Evolutionary conservation across 371 early-diverging fungal genomes (phyloP).

Genomic region (Mucor mucedo): DNA sequence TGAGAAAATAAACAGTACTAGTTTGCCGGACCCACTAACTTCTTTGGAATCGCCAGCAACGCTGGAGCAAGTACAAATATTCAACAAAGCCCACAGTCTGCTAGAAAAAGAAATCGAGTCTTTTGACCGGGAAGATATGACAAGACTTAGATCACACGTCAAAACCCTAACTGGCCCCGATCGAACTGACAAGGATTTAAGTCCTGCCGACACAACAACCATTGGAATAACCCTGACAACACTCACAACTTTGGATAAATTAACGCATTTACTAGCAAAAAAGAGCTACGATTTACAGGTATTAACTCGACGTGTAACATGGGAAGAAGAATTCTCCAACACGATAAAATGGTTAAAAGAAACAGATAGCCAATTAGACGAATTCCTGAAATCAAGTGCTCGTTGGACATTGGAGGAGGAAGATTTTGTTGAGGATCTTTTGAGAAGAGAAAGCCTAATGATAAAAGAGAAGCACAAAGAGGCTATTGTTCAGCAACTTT

Average conservation of each 20-base stretch:
- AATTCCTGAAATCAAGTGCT: constrained; percentile 35
- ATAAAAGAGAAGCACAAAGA: constrained; percentile 35
- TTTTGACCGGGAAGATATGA: constrained; percentile 58
- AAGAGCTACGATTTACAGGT: constrained; percentile 44
- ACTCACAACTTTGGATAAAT: constrained; percentile 46
- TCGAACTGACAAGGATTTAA: constrained; percentile 46
- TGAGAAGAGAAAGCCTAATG: constrained; percentile 20
- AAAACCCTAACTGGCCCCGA: constrained; percentile 48
- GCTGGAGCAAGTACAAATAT: constrained; percentile 34
- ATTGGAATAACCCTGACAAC: constrained; percentile 60
- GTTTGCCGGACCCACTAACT: constrained; percentile 38
- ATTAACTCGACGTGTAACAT: constrained; percentile 42
- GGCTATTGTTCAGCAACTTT: constrained; percentile 33
- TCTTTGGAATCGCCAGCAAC: constrained; percentile 26
- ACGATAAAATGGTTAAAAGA: constrained; percentile 38
- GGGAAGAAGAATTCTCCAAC: constrained; percentile 48
- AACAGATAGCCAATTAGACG: constrained; percentile 35
- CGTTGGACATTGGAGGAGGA: constrained; percentile 33
- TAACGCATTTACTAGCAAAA: constrained; percentile 40
- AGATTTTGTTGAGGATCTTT: constrained; percentile 11
- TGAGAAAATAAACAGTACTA: constrained; percentile 35
- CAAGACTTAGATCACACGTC: constrained; percentile 57
- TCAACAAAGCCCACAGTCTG: constrained; percentile 39
- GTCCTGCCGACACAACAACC: constrained; percentile 61
- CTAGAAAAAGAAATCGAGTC: constrained; percentile 53